phyloP scores from a whole-genome alignment of 2,329 filamentous ascomycete species.

The Cladosporium sp. region DNA sequence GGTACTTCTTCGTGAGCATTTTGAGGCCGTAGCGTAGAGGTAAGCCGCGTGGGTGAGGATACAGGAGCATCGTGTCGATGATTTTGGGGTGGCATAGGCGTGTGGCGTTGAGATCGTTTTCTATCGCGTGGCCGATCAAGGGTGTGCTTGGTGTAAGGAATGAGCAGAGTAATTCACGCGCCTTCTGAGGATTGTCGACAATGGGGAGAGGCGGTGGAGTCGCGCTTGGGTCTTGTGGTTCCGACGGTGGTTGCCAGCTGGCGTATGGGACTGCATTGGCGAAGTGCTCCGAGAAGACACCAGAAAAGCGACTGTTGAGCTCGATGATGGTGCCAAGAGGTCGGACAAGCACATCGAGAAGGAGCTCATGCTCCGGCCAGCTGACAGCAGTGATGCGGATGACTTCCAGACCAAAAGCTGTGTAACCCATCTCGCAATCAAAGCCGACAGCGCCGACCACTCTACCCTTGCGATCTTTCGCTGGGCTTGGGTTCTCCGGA shows the following conservation, averaged over 20 bases:
- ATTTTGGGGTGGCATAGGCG: conserved; percentile 82
- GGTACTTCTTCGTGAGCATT: conserved; percentile 65
- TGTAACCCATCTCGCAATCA: conserved; percentile 98
- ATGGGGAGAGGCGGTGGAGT: conserved; percentile 57
- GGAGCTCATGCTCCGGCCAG: conserved; percentile 74
- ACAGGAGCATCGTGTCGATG: conserved; percentile 83
- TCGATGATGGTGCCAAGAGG: conserved; percentile 84
- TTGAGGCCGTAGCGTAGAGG: conserved; percentile 80
- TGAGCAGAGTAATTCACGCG: conserved; percentile 74
- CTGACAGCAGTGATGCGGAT: conserved; percentile 84
- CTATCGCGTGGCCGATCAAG: conserved; percentile 87
- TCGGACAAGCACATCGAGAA: conserved; percentile 83
- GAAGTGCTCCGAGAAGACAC: conserved; percentile 77
- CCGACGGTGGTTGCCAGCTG: conserved; percentile 21
- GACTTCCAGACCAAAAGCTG: conserved; percentile 81
- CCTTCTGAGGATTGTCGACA: conserved; percentile 71
- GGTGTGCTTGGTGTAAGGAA: conserved; percentile 75
- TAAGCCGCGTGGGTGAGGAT: conserved; percentile 73
- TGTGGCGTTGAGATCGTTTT: conserved; percentile 88
- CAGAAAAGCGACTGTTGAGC: conserved; percentile 89
- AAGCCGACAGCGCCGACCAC: conserved; percentile 69
- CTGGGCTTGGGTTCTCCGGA: conserved; percentile 60
- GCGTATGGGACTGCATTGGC: conserved; percentile 63
- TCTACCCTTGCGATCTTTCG: conserved; percentile 37
- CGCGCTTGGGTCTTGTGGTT: neutral